Base-by-base conservation (phyloP, 192 early-diverging fungal species). In the Gonapodya sp. region DNA sequence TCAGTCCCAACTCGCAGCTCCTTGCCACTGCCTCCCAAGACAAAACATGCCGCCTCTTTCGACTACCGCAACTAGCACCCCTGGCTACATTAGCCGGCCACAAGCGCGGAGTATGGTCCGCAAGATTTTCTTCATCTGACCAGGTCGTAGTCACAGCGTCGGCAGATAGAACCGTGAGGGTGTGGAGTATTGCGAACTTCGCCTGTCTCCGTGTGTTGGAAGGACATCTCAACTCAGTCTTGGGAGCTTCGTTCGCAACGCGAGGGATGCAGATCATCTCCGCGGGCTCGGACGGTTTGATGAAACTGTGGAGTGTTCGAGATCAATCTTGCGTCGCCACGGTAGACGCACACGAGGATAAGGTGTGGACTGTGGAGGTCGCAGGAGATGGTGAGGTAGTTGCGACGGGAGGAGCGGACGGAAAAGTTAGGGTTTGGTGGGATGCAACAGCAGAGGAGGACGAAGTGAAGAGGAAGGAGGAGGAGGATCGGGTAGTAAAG, bases 251-350 rank as follows among this genome's bases (percentile, higher is more conserved):
- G 34, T 99, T 98, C 83, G 78, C 98, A 77, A 92, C 95, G 1
- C 87, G 89, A 2, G 98, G 98, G 24, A 89, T 93, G 73, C 98
- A 99, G 84, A 83, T 99, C 35, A 84, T 96, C 30, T 95, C 94
- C 24, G 89, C 88, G 34, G 96, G 95, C 2, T 94, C 94, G 0
- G 98, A 99, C 82, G 96, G 96, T 24, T 89, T 99, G 64, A 86
- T 98, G 75, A 99, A 99, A 86, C 84, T 99, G 34, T 99, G 98
- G 98, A 97, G 92, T 32, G 94, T 97, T 82, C 94, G 94, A 75
- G 93, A 89, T 30, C 92, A 93, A 64, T 94, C 96, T 81, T 99
- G 98, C 85, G 93, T 94, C 14, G 83, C 86, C 0, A 99, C 97
- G 1, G 85, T 98, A 33, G 98, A 99, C 84, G 93, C 94, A 75